Conservation (phyloP, 331 rosid species). For the Erythrophleum ivorense region DNA sequence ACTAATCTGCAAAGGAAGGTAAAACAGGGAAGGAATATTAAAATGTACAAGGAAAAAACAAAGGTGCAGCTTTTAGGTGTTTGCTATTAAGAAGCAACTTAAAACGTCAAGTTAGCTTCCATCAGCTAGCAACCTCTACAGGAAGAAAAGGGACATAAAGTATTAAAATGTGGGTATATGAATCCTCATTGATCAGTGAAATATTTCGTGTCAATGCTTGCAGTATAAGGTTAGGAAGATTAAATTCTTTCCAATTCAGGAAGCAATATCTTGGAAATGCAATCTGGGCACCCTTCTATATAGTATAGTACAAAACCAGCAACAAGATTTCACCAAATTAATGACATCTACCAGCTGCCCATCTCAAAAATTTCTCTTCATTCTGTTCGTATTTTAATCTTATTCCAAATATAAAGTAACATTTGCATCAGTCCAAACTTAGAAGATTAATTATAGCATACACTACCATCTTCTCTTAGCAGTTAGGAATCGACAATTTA, state of each 20-base stretch:
- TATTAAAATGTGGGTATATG: neutral
- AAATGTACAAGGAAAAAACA: neutral
- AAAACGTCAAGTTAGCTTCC: neutral
- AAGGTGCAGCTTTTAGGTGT: neutral
- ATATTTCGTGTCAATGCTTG: neutral
- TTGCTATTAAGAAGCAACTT: neutral
- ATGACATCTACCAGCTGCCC: neutral
- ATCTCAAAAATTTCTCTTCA: neutral
- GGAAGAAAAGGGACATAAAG: neutral
- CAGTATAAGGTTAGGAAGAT: neutral
- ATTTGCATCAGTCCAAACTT: neutral
- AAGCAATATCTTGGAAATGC: neutral
- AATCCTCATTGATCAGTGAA: neutral
- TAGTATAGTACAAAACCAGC: neutral
- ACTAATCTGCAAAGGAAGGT: neutral
- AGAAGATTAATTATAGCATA: neutral
- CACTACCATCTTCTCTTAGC: neutral
- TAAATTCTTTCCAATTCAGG: neutral
- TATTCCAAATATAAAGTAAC: neutral
- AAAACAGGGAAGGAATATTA: neutral
- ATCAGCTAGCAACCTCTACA: neutral
- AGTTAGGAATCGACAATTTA: slow-evolving; percentile 22
- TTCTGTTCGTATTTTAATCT: neutral
- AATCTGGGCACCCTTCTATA: neutral
- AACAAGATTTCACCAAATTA: neutral